A percentile compares a stretch with the other conserved stretches of the same genome.
Conservation (phyloP, 2,329 filamentous ascomycete genomes). For the Exophiala lecanii-corni region DNA sequence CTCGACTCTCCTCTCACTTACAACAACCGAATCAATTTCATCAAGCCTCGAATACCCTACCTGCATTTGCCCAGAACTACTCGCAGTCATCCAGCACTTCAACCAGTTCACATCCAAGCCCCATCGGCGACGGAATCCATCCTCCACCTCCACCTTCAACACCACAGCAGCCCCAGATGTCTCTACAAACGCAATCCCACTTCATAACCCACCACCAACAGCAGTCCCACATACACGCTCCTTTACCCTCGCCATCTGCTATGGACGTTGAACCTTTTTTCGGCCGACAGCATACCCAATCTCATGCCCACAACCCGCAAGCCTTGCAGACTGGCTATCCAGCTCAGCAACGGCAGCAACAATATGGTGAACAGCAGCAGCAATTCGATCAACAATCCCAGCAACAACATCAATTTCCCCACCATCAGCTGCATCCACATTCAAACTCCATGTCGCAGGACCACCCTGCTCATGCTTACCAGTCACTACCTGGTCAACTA, state of each 20-base stretch:
- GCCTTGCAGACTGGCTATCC: slow-evolving; percentile 16
- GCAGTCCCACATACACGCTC: slow-evolving; percentile 19
- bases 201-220: slow-evolving; percentile 21
- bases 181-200: slow-evolving; percentile 20
- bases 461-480: slow-evolving; percentile 16
- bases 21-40: slow-evolving; percentile 16
- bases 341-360: slow-evolving; percentile 14
- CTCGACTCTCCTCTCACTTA: slow-evolving; percentile 21
- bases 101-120: slow-evolving; percentile 27
- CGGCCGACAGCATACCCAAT: slow-evolving; percentile 19
- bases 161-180: slow-evolving; percentile 17
- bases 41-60: slow-evolving; percentile 9
- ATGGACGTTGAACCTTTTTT: slow-evolving; percentile 24
- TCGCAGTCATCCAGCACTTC: slow-evolving; percentile 25
- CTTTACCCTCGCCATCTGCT: slow-evolving; percentile 26
- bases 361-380: slow-evolving; percentile 15
- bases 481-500: slow-evolving; percentile 47
- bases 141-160: slow-evolving; percentile 18
- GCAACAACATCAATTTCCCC: slow-evolving; percentile 17
- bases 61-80: slow-evolving; percentile 14
- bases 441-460: slow-evolving; percentile 26
- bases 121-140: slow-evolving; percentile 21
- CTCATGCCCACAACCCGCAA: slow-evolving; percentile 17
- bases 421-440: slow-evolving; percentile 25
- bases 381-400: slow-evolving; percentile 13